Conservation (phyloP, 2,329 filamentous ascomycete species). For the Aulographum hederae region DNA sequence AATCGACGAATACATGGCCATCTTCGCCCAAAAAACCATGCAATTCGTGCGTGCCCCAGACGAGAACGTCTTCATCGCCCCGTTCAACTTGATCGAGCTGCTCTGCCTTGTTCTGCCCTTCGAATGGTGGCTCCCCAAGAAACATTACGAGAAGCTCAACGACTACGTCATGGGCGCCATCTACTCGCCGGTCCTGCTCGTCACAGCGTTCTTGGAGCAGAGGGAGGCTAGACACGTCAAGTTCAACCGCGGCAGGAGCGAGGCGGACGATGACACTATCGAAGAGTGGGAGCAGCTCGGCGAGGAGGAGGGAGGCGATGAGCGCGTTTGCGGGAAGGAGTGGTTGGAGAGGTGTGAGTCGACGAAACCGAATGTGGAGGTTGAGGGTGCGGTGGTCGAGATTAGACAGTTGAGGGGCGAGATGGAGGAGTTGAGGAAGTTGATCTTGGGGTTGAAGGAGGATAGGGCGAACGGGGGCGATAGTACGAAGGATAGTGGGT, state of each 20-base stretch:
- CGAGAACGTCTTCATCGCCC: conserved; percentile 94
- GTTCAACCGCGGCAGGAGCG: conserved; percentile 58
- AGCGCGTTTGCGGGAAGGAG: conserved; percentile 68
- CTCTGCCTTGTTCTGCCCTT: conserved; percentile 60
- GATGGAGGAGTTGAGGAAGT: conserved; percentile 24
- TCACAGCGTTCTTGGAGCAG: conserved; percentile 47
- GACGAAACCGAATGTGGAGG: conserved; percentile 67
- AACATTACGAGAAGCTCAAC: conserved; percentile 63
- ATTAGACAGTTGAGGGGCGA: conserved; percentile 24
- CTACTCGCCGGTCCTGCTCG: conserved; percentile 66
- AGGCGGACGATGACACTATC: conserved; percentile 72
- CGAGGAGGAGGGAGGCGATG: conserved; percentile 50
- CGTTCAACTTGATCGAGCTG: conserved; percentile 86
- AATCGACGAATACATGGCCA: conserved; percentile 83
- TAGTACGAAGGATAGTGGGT: too few relatives aligned
- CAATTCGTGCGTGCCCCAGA: conserved; percentile 93
- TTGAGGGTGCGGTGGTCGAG: conserved; percentile 59
- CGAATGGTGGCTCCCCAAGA: conserved; percentile 85
- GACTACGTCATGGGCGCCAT: conserved; percentile 73
- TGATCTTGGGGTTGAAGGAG: conserved; percentile 3
- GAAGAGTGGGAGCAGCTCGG: conserved; percentile 97
- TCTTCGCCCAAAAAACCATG: conserved; percentile 89
- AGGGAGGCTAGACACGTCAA: conserved; percentile 37
- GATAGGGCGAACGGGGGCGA: too few relatives aligned
- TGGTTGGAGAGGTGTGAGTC: conserved; percentile 66